Evolutionary conservation across 176 grass and related monocot species (phyloP), one percentile per base, ranked within the genome.

Genomic region (Raddia distichophylla): DNA sequence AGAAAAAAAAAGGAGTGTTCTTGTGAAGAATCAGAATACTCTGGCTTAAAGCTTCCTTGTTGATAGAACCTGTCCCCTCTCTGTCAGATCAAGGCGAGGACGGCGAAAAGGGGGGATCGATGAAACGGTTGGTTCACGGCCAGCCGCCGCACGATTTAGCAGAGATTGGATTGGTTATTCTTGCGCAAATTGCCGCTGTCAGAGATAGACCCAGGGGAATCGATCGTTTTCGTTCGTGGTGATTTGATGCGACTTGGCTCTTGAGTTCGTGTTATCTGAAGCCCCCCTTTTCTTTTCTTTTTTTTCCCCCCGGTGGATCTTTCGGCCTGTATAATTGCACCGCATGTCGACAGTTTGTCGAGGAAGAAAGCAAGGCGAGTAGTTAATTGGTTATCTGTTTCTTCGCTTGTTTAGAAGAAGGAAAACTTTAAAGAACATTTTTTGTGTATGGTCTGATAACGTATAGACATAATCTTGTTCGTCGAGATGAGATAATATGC

Each of bases 41-140:
- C 50, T 60, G 3, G 40, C 42, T 75, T 27, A 27, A 40, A 33
- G 12, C 15, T 56, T 45, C 47, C 47, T 74, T 73, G 84, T 47
- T 66, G 68, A 59, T 49, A 74, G 72, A 65, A 81, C 40, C 69
- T 68, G n/a, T 60, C 70, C 70, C 8, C 63, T 0, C 27, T 10
- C 45, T 55, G 37, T 61, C 57, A 69, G 65, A 57, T 76, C 77
- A 22, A 47, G 14, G 48, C 55, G 27, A 2, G n/a, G 16, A 78
- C 1, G 32, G 10, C 35, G 51, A 27, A 17, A 55, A 22, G 5
- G 0, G 56, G 2, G 14, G 69, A 34, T 63, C 22, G 52, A 27
- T 27, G 27, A 18, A 84, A 48, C 70, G 82, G 70, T 64, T 76
- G 87, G 66, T 35, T 89, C 82, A 85, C 43, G 71, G 57, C 57